These are phyloP conservation scores for Zalaria sp. DNA, from an alignment of 2,329 filamentous ascomycete species.

Conservation along the genomic window DNA sequence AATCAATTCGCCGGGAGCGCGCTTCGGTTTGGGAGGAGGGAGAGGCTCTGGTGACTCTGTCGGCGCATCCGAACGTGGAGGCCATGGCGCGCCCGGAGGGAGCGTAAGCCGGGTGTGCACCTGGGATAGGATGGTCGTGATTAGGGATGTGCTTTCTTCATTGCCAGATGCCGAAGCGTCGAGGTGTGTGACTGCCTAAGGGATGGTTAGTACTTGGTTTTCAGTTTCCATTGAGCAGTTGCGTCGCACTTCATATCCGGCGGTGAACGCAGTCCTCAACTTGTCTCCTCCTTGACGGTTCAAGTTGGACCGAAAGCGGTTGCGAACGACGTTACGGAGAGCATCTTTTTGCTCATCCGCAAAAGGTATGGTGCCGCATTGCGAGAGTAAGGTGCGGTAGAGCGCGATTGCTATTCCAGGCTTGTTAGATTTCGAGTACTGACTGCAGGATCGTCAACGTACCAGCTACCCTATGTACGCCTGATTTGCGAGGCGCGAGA, in stretches of 20 bases:
- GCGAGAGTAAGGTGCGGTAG: conserved; percentile 51
- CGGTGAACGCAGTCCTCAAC: conserved; percentile 46
- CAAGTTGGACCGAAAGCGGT: conserved; percentile 47
- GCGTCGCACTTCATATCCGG: conserved; percentile 48
- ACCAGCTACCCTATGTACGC: conserved; percentile 40
- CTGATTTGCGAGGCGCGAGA: conserved; percentile 31
- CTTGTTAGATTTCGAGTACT: conserved; percentile 3
- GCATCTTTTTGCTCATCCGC: conserved; percentile 36
- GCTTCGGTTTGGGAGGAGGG: neutral
- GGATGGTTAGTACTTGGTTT: neutral
- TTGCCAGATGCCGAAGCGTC: conserved; percentile 24
- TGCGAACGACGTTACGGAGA: conserved; percentile 44
- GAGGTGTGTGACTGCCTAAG: conserved; percentile 27
- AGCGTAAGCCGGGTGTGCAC: conserved; percentile 10
- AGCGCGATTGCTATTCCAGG: conserved; percentile 47
- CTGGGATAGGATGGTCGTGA: conserved; percentile 11
- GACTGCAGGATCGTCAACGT: conserved; percentile 5
- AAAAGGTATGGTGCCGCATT: conserved; percentile 32
- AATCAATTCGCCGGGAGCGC: conserved; percentile 3
- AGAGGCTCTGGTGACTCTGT: conserved; percentile 5
- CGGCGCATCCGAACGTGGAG: conserved; percentile 3
- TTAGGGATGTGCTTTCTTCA: conserved; percentile 11
- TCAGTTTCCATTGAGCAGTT: neutral
- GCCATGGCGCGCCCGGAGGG: neutral
- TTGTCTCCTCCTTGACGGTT: conserved; percentile 44